phyloP scores from a whole-genome alignment of 1,284 basidiomycete genomes.

The Sporisorium scitamineum region DNA sequence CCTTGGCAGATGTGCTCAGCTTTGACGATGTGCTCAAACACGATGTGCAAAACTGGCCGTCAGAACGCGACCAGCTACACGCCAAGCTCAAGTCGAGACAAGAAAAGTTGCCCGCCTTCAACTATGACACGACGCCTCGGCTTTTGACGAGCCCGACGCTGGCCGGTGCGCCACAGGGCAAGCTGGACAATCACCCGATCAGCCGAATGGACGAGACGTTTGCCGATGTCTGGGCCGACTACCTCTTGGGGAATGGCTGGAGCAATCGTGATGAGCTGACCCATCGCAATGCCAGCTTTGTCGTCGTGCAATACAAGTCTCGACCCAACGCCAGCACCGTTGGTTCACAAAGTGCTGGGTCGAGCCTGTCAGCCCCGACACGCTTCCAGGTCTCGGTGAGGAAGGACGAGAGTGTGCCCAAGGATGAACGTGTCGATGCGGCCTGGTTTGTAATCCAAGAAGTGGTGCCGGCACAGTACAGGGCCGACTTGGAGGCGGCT shows the following conservation, averaged over 20 bases:
- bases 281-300: slow-evolving; percentile 66
- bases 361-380: slow-evolving; percentile 31
- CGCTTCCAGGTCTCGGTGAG: slow-evolving; percentile 22
- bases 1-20: slow-evolving; percentile 54
- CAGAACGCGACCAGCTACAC: slow-evolving; percentile 43
- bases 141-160: slow-evolving; percentile 50
- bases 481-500: slow-evolving; percentile 53
- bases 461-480: slow-evolving; percentile 63
- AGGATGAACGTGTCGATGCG: slow-evolving; percentile 55
- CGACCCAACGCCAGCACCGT: slow-evolving; percentile 50
- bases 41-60: slow-evolving; percentile 60
- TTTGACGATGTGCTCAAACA: slow-evolving; percentile 62
- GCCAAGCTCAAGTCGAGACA: slow-evolving; percentile 48
- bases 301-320: slow-evolving; percentile 64
- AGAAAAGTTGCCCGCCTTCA: slow-evolving; percentile 57
- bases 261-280: slow-evolving; percentile 67
- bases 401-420: slow-evolving; percentile 29
- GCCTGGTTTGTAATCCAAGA: slow-evolving; percentile 68
- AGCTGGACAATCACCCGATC: slow-evolving; percentile 40
- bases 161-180: slow-evolving; percentile 25
- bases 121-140: slow-evolving; percentile 58
- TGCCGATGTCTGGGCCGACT: slow-evolving; percentile 67
- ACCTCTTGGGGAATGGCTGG: slow-evolving; percentile 65
- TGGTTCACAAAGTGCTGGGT: slow-evolving; percentile 35
- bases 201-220: slow-evolving; percentile 64